A percentile compares a stretch with the other conserved stretches of the same genome.
These are phyloP conservation scores for Sanghuangporus baumii DNA, from an alignment of 1,284 basidiomycete species.

Conservation along the genomic window DNA sequence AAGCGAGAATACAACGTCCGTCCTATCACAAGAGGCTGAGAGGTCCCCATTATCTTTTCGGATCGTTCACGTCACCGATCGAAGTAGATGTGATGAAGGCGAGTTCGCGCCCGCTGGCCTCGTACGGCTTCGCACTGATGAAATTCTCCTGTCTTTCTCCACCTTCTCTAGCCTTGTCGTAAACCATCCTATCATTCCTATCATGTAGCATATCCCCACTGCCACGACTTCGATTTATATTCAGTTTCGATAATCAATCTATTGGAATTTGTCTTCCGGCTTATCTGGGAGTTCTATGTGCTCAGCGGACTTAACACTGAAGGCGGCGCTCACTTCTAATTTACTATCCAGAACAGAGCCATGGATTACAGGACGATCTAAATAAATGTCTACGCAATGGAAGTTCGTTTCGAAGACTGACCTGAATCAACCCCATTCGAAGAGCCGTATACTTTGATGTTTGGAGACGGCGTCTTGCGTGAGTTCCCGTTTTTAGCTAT, in stretches of 20 bases:
- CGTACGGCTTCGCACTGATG: neutral
- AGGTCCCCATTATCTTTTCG: neutral
- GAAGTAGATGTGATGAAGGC: neutral
- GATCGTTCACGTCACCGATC: neutral
- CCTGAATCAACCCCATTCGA: neutral
- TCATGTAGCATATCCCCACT: neutral
- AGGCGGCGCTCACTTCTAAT: too few relatives aligned
- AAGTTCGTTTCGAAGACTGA: neutral
- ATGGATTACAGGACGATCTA: neutral
- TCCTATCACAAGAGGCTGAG: slow-evolving; percentile 32
- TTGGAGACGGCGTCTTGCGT: neutral
- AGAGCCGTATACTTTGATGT: neutral
- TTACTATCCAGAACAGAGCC: neutral
- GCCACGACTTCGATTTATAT: neutral
- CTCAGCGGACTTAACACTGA: too few relatives aligned
- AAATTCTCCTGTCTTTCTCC: neutral
- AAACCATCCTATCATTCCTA: neutral
- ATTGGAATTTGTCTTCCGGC: neutral
- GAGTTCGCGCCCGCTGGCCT: neutral
- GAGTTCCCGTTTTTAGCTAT: neutral
- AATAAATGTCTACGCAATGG: neutral
- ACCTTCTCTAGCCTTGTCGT: neutral
- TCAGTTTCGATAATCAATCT: neutral
- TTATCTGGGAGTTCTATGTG: too few relatives aligned
- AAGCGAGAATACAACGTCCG: slow-evolving; percentile 81